Conservation (phyloP, 2,329 filamentous ascomycete species). For the Thielaviopsis populi region DNA sequence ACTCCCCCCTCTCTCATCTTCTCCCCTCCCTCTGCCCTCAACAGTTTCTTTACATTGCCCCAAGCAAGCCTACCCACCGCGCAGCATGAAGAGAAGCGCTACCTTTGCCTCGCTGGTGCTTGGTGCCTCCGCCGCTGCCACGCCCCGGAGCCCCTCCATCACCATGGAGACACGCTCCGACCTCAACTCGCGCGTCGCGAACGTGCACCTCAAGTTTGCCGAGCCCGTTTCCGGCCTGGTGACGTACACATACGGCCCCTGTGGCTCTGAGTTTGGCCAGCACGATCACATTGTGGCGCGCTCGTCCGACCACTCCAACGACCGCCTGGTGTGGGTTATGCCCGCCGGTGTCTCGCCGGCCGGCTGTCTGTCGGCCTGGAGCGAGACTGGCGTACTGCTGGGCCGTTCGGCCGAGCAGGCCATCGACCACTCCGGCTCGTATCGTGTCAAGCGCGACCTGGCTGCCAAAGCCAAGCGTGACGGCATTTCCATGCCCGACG, state of each 20-base stretch:
- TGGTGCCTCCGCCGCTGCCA: conserved; percentile 13
- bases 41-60: not conserved
- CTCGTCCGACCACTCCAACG: conserved; percentile 18
- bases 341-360: conserved; percentile 21
- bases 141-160: conserved; percentile 10
- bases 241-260: conserved; percentile 19
- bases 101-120: conserved; percentile 14
- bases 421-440: conserved; percentile 17
- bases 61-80: not conserved
- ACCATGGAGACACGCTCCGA: conserved; percentile 15
- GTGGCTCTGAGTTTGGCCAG: conserved; percentile 16
- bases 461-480: conserved; percentile 20
- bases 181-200: conserved; percentile 16
- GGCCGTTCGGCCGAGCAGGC: conserved; percentile 22
- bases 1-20: not conserved
- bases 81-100: conserved; percentile 14
- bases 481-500: conserved; percentile 34
- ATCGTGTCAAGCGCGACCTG: conserved; percentile 3
- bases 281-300: conserved; percentile 18
- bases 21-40: not conserved
- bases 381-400: conserved; percentile 20
- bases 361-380: conserved; percentile 30
- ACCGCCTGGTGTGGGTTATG: conserved; percentile 20
- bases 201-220: conserved; percentile 19
- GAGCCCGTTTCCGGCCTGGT: conserved; percentile 17